A percentile compares a stretch with the other conserved stretches of the same genome.
Conservation (phyloP, 2,329 filamentous ascomycete genomes). For the Arthrinium phaeospermum region DNA sequence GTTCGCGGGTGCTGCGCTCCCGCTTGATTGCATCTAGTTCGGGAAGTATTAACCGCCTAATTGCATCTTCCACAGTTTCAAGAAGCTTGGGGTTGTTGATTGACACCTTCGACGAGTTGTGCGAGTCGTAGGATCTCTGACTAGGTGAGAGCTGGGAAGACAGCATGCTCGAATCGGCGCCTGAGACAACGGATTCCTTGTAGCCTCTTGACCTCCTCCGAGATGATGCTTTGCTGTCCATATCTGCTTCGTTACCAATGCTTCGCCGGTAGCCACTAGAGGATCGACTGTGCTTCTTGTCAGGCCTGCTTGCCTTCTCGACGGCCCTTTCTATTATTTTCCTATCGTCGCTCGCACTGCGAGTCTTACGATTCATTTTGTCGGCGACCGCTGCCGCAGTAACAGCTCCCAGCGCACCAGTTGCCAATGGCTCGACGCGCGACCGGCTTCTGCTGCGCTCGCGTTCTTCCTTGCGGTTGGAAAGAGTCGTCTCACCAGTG, state of each 20-base stretch:
- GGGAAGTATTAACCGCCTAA: conserved; percentile 85
- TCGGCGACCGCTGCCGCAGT: conserved; percentile 47
- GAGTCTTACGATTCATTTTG: conserved; percentile 52
- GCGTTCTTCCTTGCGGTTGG: conserved; percentile 36
- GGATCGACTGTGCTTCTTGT: conserved; percentile 52
- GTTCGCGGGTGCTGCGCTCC: conserved; percentile 80
- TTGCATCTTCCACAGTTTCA: conserved; percentile 91
- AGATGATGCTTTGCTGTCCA: conserved; percentile 52
- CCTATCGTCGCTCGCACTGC: conserved; percentile 50
- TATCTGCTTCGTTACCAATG: conserved; percentile 53
- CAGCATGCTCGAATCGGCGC: conserved; percentile 58
- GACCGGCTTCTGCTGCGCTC: conserved; percentile 49
- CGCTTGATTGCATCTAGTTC: conserved; percentile 91
- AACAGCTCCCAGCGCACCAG: conserved; percentile 44
- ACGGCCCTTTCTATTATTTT: conserved; percentile 41
- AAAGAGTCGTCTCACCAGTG: conserved; percentile 44
- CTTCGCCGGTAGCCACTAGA: conserved; percentile 53
- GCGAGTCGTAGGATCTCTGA: conserved; percentile 61
- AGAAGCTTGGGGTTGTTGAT: conserved; percentile 92
- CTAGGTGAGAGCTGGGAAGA: conserved; percentile 60
- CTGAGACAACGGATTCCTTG: conserved; percentile 59
- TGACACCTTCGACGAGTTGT: conserved; percentile 68
- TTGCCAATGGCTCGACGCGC: conserved; percentile 43
- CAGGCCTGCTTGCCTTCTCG: conserved; percentile 49
- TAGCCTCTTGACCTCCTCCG: conserved; percentile 58